Evolutionary conservation across 1,284 basidiomycete species (phyloP), one percentile per base, ranked within the genome.

Genomic region (Ceratobasidium sp.): DNA sequence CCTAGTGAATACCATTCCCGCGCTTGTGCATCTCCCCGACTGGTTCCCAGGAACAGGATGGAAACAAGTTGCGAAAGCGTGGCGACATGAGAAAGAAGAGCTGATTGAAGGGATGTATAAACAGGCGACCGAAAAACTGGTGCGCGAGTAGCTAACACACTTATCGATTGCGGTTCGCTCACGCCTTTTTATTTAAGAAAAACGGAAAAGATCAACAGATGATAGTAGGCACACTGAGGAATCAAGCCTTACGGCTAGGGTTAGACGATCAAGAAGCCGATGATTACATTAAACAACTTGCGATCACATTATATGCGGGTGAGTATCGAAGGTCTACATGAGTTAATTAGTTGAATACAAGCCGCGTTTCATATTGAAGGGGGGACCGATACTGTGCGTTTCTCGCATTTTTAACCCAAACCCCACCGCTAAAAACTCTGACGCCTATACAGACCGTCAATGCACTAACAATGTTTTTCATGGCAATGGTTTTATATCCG

Each of bases 401-500:
- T n/a, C n/a, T n/a, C n/a, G 17, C 38, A 42, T 12, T 15, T 8
- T 17, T 15, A 13, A 15, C 7, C n/a, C n/a, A 10, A 42, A 20
- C 13, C 3, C 17, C 8, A 13, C 25, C 17, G 10, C 31, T 35
- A 10, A 47, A 0, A 1, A 12, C 5, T n/a, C n/a, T 49, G 22
- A 1, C 13, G 20, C 22, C 1, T 22, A 17, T 5, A 10, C 12
- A 68, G 67, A 43, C 53, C 8, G n/a, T 20, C 12, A 27, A 32
- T n/a, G 22, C 53, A 5, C 22, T 58, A 10, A 40, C 58, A 13
- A 20, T 22, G 10, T 70, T 70, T 38, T 35, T 70, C 20, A 5
- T 57, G 20, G 64, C 60, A 3, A 70, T 70, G 69, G 31, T 73
- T 68, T 10, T 65, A 54, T 29, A 67, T 47, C 64, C 68, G 70